phyloP scores from a whole-genome alignment of 225 moss, liverwort and hornwort genomes.

The Ulota crispa region DNA sequence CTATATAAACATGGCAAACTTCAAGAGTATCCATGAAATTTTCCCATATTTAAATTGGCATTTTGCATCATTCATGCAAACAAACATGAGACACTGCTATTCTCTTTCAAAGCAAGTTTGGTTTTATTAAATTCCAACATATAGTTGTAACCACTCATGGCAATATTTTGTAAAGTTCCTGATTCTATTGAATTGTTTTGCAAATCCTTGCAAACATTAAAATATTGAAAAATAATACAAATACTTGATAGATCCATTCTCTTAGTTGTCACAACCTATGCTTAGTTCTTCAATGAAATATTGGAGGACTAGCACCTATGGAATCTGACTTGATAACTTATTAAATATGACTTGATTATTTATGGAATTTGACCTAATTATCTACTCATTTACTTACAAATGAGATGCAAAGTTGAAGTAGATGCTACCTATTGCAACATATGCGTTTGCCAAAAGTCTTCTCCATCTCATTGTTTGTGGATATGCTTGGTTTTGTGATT shows the following conservation, averaged over 20 bases:
- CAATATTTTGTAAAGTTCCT: neutral
- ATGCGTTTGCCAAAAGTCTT: constrained; percentile 78
- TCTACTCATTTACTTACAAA: constrained; percentile 31
- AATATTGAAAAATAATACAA: constrained; percentile 83
- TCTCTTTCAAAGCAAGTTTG: neutral
- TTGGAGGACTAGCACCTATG: neutral
- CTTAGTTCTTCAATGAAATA: neutral
- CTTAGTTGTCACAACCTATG: neutral
- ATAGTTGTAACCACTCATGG: neutral
- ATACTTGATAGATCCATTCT: constrained; percentile 54
- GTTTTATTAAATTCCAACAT: neutral
- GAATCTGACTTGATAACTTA: no score
- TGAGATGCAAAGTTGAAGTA: constrained; percentile 75
- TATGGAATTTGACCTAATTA: neutral
- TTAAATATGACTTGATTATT: neutral
- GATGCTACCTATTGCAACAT: constrained; percentile 76
- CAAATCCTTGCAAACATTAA: constrained; percentile 75
- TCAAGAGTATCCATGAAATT: no score
- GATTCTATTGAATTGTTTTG: constrained; percentile 9
- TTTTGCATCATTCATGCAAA: neutral
- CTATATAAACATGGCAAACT: no score
- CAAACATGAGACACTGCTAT: neutral
- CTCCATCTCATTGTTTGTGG: constrained; percentile 78
- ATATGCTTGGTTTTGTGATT: constrained; percentile 19
- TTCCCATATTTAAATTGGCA: no score